Evolutionary conservation across 2,329 filamentous ascomycete genomes (phyloP), one percentile per base, ranked within the genome.

Genomic region (Verticillium nonalfalfae): DNA sequence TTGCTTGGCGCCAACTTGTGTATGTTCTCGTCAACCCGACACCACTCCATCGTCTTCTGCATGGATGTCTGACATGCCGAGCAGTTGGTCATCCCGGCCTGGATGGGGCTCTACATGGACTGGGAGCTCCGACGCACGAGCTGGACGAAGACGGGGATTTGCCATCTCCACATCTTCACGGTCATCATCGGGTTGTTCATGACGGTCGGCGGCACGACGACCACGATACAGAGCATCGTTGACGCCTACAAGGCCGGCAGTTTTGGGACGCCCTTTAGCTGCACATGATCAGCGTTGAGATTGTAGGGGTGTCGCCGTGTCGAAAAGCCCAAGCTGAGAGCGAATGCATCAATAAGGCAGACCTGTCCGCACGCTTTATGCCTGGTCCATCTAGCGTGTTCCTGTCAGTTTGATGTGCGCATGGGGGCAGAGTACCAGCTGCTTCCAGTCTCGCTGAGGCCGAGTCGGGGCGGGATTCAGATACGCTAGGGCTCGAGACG

Each of bases 1-100:
- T 34, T 71, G 68, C 61, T 71, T 66, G 56, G 65, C 68, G 18
- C 69, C 69, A 21, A 70, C 69, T 33, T 71, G 69, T 56, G 68
- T 70, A 66, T 39, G 67, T 66, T 33, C 7, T 7, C 18, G 13
- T 14, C 36, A 38, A 5, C 4, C 36, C 36, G 14, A 38, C 7
- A 5, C 3, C 36, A 14, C 36, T 38, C 36, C 5, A 38, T 38
- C 10, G 9, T 38, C 9, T 38, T 10, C 36, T 14, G 36, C 36
- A 5, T 38, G 36, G 14, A 5, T 38, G 4, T 38, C 36, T 38
- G 9, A 38, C 36, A 38, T 38, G 2, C 3, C 36, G 36, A 38
- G 18, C 15, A 66, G 67, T 58, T 69, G 1, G 62, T 69, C 15
- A 68, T 70, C 38, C 68, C 68, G n/a, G 67, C 65, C 26, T 58